Evolutionary conservation across 1,284 basidiomycete genomes (phyloP), one percentile per base, ranked within the genome.

Genomic region (Ganoderma multipileum): DNA sequence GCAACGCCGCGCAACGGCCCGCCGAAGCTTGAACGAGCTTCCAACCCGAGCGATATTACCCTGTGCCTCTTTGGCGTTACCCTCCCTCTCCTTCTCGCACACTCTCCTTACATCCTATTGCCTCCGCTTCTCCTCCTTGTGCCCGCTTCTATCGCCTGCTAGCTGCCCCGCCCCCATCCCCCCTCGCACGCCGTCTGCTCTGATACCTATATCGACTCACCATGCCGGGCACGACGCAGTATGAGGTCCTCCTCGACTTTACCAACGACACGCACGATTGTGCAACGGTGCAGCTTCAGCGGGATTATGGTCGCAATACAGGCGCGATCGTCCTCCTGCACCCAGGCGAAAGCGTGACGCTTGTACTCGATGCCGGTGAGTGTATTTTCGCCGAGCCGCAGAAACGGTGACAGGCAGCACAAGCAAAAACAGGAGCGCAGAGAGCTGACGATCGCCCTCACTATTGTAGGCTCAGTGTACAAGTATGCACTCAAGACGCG

Each of bases 221-320:
- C 69, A 87, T 87, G 85, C 85, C 85, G 75, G 81, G 79, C 73
- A 76, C 84, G 81, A 83, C 84, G 30, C 81, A 84, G 70, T 91
- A 89, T 79, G 89, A 91, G 76, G 84, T 91, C 76, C 82, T 87
- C 67, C 86, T 92, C 75, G 87, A 89, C 78, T 86, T 92, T 76
- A 86, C 84, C 67, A 92, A 92, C 78, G 90, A 92, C 73, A 90
- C 89, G 16, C 85, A 83, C 72, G 88, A 90, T 74, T 85, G 83
- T 64, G 86, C 89, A 68, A 88, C 89, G 55, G 82, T 92, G 36
- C 90, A 92, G 77, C 82, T 90, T 36, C 79, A 89, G 67, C 84
- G 85, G 54, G 87, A 91, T 79, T 91, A 91, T 72, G 89, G 89
- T 60, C 82, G 85, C 64, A 83, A 83, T 65, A 80, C 85, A 26